Percentiles rank a stretch among this genome's conserved stretches.
Evolutionary conservation across 805 yeast species (phyloP).

Genomic region (Myxozyma udenii): DNA sequence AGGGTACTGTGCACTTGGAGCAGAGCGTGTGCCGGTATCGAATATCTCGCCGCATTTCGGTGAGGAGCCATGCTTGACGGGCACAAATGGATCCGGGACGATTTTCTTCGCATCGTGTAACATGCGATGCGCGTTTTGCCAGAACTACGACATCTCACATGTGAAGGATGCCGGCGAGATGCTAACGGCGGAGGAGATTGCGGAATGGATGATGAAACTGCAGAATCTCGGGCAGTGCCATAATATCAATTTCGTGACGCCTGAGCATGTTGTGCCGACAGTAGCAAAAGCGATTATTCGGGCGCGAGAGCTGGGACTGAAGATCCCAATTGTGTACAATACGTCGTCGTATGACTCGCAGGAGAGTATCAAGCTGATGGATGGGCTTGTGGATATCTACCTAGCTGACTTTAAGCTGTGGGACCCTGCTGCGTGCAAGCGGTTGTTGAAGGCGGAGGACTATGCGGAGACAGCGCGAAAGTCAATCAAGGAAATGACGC

Average conservation of each 20-base stretch:
- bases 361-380: conserved; percentile 24
- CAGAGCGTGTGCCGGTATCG: conserved; percentile 26
- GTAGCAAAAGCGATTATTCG: conserved; percentile 27
- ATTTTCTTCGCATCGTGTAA: conserved; percentile 31
- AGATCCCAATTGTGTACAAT: conserved; percentile 29
- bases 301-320: conserved; percentile 26
- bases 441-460: conserved; percentile 21
- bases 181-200: conserved; percentile 28
- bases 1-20: conserved; percentile 28
- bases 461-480: conserved; percentile 27
- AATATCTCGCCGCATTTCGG: conserved; percentile 30
- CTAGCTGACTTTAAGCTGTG: conserved; percentile 31
- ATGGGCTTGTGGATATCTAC: conserved; percentile 30
- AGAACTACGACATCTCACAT: conserved; percentile 30
- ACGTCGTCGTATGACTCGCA: conserved; percentile 30
- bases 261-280: conserved; percentile 31
- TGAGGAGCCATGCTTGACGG: conserved; percentile 29
- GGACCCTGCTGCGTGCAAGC: conserved; percentile 18
- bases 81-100: conserved; percentile 30
- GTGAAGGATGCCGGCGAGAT: conserved; percentile 28
- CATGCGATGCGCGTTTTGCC: conserved; percentile 31
- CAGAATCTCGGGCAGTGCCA: conserved; percentile 29
- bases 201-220: conserved; percentile 30
- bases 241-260: conserved; percentile 30
- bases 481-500: conserved; percentile 25